Percentiles rank a stretch among this genome's conserved stretches.
Conservation (phyloP, 2,329 filamentous ascomycete genomes). For the Arthrobotrys megalospora region DNA sequence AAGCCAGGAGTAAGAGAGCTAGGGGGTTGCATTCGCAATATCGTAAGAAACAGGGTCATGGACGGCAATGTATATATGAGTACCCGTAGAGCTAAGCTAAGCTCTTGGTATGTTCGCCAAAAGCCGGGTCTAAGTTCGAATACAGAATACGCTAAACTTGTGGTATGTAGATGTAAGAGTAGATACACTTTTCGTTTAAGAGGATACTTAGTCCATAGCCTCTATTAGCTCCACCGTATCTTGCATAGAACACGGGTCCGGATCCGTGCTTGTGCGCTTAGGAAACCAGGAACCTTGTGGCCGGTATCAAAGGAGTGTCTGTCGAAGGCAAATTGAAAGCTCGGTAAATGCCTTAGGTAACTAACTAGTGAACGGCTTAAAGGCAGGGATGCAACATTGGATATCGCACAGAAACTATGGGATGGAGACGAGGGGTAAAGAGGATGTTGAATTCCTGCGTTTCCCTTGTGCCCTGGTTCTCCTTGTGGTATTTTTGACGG, state of each 20-base stretch:
- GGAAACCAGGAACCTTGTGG: constrained; percentile 28
- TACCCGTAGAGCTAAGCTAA: background rate
- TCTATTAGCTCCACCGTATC: constrained; percentile 1
- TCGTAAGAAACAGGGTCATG: background rate
- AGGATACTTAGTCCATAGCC: background rate
- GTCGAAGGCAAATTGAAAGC: constrained; percentile 1
- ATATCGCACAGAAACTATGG: background rate
- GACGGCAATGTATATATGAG: background rate
- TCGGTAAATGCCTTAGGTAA: constrained; percentile 16
- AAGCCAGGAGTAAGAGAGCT: background rate
- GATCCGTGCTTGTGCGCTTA: constrained; percentile 18
- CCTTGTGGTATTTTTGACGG: constrained; percentile 10
- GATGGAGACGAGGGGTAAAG: constrained; percentile 1
- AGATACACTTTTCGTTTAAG: background rate
- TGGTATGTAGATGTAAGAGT: constrained; percentile 5
- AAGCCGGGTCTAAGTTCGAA: constrained; percentile 17
- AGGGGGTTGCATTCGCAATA: background rate
- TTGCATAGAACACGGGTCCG: constrained; percentile 26
- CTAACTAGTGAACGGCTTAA: background rate
- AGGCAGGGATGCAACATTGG: background rate
- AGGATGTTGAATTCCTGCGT: constrained; percentile 17
- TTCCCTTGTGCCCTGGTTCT: constrained; percentile 4
- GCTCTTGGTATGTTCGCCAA: constrained; percentile 16
- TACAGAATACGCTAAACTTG: background rate
- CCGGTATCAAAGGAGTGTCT: constrained; percentile 17